Evolutionary conservation across 768 basidiomycete species (phyloP), one percentile per base, ranked within the genome.

Genomic region (Amanita inopinata): DNA sequence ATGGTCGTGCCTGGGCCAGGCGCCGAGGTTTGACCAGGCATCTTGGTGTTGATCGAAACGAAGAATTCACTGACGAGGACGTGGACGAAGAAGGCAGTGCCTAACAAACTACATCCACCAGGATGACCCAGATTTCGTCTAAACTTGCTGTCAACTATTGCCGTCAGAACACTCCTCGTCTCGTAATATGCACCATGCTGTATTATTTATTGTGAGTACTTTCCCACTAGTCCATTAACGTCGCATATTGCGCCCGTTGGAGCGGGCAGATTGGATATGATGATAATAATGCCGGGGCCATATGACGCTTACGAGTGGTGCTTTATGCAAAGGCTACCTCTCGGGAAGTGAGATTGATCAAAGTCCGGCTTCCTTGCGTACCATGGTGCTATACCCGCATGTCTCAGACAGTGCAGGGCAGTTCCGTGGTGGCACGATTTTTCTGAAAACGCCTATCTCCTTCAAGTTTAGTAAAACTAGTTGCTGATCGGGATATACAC

Each of bases 31-130:
- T 77, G 49, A 69, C 73, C 31, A 60, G 67, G 12, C 82, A 86
- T 49, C 55, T 59, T 2, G 83, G 84, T 3, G 59, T 92, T 2
- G 62, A 71, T n/a, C 67, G 66, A 23, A 85, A 81, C 12, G 94
- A 93, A 45, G 89, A 92, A 54, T 63, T 97, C 48, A 97, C 94
- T 2, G 88, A 91, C 51, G 91, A 92, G 15, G 79, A 78, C 5
- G 77, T 76, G 7, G 73, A 78, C 2, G 69, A 73, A 1, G 58
- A 56, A 17, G 56, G 50, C 46, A 31, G n/a, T n/a, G n/a, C n/a
- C 20, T 20, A 27, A 10, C 24, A 22, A 40, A 14, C 12, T 34
- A 28, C 37, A 24, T 28, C 8, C 6, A 20, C 17, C 10, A 23
- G 22, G 12, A 5, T 17, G 10, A 23, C 5, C 25, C 9, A 17